Evolutionary conservation across 331 rosid genomes (phyloP).

Genomic region (Malus hybrid): DNA sequence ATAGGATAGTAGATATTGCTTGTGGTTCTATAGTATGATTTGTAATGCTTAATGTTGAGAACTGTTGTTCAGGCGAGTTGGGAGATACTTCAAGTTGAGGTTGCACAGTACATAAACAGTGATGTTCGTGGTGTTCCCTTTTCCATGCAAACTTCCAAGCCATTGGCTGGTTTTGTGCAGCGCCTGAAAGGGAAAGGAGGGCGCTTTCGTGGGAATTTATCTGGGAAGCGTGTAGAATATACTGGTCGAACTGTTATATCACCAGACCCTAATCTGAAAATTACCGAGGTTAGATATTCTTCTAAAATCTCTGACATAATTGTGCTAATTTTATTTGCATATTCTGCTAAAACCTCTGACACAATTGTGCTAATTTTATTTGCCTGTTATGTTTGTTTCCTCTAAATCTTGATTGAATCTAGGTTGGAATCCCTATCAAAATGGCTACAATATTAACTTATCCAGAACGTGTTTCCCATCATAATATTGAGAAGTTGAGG

Average conservation of each 20-base stretch:
- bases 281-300: conserved; percentile 60
- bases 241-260: conserved; percentile 97
- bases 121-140: conserved; percentile 61
- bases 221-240: conserved; percentile 89
- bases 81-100: conserved; percentile 69
- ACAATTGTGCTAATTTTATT: not conserved
- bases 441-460: conserved; percentile 83
- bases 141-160: conserved; percentile 36
- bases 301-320: conserved; percentile 1
- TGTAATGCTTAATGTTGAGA: conserved; percentile 21
- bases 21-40: not conserved
- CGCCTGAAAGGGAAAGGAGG: conserved; percentile 97
- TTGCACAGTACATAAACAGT: conserved; percentile 79
- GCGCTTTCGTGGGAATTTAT: conserved; percentile 85
- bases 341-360: conserved; percentile 2
- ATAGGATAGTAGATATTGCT: not conserved
- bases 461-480: conserved; percentile 85
- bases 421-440: conserved; percentile 93
- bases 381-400: not conserved
- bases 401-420: conserved; percentile 20
- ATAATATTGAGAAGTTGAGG: conserved; percentile 84
- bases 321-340: not conserved
- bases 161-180: conserved; percentile 70
- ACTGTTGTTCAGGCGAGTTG: conserved; percentile 45
- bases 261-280: conserved; percentile 95